A percentile compares a stretch with the other conserved stretches of the same genome.
These are phyloP conservation scores for Forsythia suspensa DNA, from an alignment of 257 asterid genomes.

Conservation along the genomic window DNA sequence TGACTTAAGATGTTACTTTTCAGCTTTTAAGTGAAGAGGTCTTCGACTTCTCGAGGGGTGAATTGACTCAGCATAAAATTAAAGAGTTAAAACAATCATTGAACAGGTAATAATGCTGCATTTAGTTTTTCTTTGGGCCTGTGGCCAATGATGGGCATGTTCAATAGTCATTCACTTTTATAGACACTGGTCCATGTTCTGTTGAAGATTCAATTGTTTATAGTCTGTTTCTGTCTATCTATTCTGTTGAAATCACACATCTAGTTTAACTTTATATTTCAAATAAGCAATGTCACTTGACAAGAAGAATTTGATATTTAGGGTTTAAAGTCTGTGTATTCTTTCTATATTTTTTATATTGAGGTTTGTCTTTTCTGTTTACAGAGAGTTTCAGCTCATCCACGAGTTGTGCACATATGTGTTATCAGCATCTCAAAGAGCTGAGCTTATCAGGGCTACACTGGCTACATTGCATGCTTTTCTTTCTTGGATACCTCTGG, in stretches of 20 bases:
- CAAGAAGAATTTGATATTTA: too few relatives aligned
- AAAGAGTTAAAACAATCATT: constrained; percentile 89
- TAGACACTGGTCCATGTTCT: too few relatives aligned
- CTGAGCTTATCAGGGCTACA: constrained; percentile 95
- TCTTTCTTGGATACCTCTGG: constrained; percentile 97
- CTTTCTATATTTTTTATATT: too few relatives aligned
- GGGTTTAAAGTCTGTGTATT: too few relatives aligned
- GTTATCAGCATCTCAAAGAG: constrained; percentile 87
- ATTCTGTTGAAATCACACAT: too few relatives aligned
- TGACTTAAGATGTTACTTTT: constrained; percentile 16
- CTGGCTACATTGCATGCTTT: constrained; percentile 96
- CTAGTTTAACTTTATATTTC: too few relatives aligned
- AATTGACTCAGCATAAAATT: constrained; percentile 97
- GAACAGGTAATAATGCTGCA: constrained; percentile 57
- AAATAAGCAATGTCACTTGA: too few relatives aligned
- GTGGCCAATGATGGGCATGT: too few relatives aligned
- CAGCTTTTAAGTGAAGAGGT: constrained; percentile 99
- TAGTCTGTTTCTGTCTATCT: too few relatives aligned
- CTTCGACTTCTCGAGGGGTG: constrained; percentile 98
- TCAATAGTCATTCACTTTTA: too few relatives aligned
- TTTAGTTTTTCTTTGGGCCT: too few relatives aligned
- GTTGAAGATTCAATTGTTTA: too few relatives aligned
- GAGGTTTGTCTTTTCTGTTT: background rate
- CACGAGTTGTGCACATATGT: constrained; percentile 92
- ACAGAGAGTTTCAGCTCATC: constrained; percentile 95